phyloP scores from a whole-genome alignment of 257 asterid genomes.

The Mitragyna speciosa region DNA sequence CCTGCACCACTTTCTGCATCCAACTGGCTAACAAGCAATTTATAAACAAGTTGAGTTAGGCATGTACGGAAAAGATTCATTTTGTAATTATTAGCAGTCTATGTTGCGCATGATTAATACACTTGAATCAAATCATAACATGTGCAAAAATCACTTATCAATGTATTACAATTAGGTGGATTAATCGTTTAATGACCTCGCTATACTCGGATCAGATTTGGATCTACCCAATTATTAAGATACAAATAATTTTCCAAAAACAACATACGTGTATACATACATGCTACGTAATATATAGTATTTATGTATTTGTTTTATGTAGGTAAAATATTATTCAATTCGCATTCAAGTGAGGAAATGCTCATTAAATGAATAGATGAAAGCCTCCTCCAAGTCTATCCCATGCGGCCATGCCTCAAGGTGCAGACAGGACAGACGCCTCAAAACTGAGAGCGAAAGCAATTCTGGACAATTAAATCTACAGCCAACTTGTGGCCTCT shows the following conservation, averaged over 20 bases:
- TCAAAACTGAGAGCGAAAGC: constrained; percentile 30
- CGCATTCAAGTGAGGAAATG: constrained; percentile 12
- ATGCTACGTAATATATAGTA: too few relatives aligned
- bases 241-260: too few relatives aligned
- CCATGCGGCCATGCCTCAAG: constrained; percentile 42
- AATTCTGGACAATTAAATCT: constrained; percentile 3
- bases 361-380: constrained; percentile 35
- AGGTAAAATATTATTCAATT: neutral
- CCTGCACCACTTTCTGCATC: neutral
- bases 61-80: neutral
- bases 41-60: neutral
- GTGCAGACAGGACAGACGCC: constrained; percentile 20
- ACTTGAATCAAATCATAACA: neutral
- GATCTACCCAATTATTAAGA: too few relatives aligned
- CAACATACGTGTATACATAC: too few relatives aligned
- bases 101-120: neutral
- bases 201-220: too few relatives aligned
- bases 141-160: neutral
- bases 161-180: too few relatives aligned
- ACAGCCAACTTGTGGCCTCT: constrained; percentile 32
- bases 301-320: too few relatives aligned
- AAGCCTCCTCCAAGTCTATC: constrained; percentile 17
- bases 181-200: too few relatives aligned
- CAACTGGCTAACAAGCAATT: neutral
- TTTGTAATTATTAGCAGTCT: neutral